Conservation (phyloP, 2,329 filamentous ascomycete genomes). For the Golovinomyces cichoracearum region DNA sequence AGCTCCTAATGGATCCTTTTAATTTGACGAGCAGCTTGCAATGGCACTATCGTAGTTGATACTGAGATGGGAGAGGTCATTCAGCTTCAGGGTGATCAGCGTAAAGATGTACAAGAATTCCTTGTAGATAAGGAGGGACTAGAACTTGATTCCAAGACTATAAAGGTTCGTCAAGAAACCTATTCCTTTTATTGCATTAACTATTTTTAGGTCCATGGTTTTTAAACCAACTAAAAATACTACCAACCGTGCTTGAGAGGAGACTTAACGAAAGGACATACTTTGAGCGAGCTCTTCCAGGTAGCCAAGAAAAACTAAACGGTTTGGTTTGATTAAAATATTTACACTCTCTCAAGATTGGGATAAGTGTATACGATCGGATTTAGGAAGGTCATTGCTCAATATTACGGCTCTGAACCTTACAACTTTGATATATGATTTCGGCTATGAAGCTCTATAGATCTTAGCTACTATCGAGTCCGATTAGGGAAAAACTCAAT, state of each 20-base stretch:
- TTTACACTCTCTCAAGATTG: too few relatives aligned
- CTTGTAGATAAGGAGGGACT: slow-evolving; percentile 82
- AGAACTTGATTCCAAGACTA: slow-evolving; percentile 83
- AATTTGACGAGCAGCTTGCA: slow-evolving; percentile 42
- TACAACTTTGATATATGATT: neutral
- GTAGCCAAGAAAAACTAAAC: too few relatives aligned
- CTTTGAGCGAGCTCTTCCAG: too few relatives aligned
- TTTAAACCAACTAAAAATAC: slow-evolving; percentile 24
- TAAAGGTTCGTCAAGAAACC: slow-evolving; percentile 39
- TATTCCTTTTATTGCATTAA: neutral
- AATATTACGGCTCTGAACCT: neutral
- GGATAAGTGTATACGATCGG: too few relatives aligned
- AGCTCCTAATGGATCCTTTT: neutral
- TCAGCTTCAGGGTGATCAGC: slow-evolving; percentile 97
- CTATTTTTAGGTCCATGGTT: slow-evolving; percentile 28
- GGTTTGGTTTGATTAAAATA: too few relatives aligned
- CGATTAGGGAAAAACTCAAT: neutral
- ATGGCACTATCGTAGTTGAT: slow-evolving; percentile 97
- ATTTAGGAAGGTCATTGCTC: too few relatives aligned
- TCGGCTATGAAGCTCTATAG: neutral
- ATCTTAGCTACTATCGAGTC: neutral
- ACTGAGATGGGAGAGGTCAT: slow-evolving; percentile 97
- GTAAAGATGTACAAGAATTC: slow-evolving; percentile 96
- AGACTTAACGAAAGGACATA: too few relatives aligned
- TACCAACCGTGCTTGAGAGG: too few relatives aligned